Base-by-base conservation (phyloP, 345 rosid species). In the Syzygium aromaticum region DNA sequence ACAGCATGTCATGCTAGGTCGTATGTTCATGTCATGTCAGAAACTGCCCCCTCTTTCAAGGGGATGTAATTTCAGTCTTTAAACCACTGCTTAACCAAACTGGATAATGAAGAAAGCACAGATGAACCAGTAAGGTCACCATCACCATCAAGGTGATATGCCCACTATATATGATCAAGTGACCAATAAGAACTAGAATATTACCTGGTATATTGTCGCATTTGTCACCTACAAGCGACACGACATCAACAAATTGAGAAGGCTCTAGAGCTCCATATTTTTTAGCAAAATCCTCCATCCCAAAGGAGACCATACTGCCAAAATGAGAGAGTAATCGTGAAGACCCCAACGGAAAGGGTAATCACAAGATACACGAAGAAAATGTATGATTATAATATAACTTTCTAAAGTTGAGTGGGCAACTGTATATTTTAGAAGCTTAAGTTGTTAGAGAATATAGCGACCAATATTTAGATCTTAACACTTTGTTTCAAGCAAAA, bases 191-290 rank as follows among this genome's bases (percentile, higher is more conserved):
- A 86, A 84, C 30, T 43, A 46, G 54, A 51, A 28, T 52, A 83
- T 59, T 43, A 97, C 99, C 99, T 93, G 99, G 99, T 90, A 96
- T 97, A 87, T 97, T 95, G 88, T 97, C 99, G 80, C 94, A 88
- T 86, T 88, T 90, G 92, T 97, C 99, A 90, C 99, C 99, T 91
- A 93, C 91, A 86, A 97, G 97, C 84, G 99, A 88, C 77, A 95
- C 90, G 28, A 95, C 88, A 91, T 97, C 99, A 89, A 95, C 99
- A 90, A 96, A 96, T 90, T 97, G 99, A 77, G 94, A 90, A 86
- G 98, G 99, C 87, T 92, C 88, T 92, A 96, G 86, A 84, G 85
- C 91, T 87, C 98, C 96, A 83, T 92, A 97, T 90, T 91, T 94
- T 91, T 94, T 84, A 86, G 99, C 95, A 87, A 97, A 97, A 85